phyloP scores from a whole-genome alignment of 441 rosid genomes.

The Aquilaria agallochum region DNA sequence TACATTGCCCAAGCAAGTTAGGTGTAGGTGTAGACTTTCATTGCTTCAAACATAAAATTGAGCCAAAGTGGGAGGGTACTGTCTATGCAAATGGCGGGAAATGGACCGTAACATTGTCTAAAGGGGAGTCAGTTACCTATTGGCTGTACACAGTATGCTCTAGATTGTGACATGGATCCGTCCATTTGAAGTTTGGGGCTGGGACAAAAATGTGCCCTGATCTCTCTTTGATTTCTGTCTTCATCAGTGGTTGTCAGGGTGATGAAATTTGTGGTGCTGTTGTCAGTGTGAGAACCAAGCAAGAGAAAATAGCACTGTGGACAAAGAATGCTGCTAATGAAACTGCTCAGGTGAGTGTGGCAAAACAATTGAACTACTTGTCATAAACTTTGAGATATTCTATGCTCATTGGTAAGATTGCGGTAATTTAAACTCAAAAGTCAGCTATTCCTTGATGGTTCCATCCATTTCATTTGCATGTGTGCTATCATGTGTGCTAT shows the following conservation, averaged over 20 bases:
- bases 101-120: constrained; percentile 58
- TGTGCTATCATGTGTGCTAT: too few species aligned
- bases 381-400: too few species aligned
- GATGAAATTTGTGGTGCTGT: constrained; percentile 93
- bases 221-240: neutral
- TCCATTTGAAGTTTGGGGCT: neutral
- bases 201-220: neutral
- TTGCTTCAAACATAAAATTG: constrained; percentile 83
- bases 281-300: constrained; percentile 62
- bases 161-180: neutral
- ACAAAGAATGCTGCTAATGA: constrained; percentile 87
- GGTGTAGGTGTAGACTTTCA: constrained; percentile 61
- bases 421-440: neutral
- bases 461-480: too few species aligned
- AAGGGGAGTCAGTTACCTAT: constrained; percentile 57
- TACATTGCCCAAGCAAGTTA: constrained; percentile 72
- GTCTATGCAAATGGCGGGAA: constrained; percentile 91
- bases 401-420: neutral
- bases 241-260: constrained; percentile 63
- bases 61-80: constrained; percentile 98
- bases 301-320: constrained; percentile 79
- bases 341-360: constrained; percentile 65
- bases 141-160: constrained; percentile 77
- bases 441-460: neutral
- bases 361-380: too few species aligned